phyloP scores from a whole-genome alignment of 108 stramenopile species.

The Bacterosira constricta region DNA sequence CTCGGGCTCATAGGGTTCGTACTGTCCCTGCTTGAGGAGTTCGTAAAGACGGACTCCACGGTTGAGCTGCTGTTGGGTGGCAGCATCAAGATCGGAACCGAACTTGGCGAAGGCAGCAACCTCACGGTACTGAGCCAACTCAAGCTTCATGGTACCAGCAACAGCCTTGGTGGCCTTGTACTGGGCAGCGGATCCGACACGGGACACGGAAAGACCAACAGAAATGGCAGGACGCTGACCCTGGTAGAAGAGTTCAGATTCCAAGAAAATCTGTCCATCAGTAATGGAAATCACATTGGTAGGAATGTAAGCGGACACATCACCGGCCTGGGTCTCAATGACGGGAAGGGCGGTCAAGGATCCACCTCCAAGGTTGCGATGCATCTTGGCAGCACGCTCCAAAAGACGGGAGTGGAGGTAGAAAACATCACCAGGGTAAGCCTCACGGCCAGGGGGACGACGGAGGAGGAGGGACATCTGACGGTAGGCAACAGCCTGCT shows the following conservation, averaged over 20 bases:
- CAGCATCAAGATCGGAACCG: slow-evolving; percentile 99
- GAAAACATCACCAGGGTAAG: slow-evolving; percentile 99
- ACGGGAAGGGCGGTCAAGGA: slow-evolving; percentile 99
- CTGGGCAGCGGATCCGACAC: slow-evolving; percentile 99
- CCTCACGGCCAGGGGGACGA: slow-evolving; percentile 99
- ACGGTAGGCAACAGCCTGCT: slow-evolving; percentile 99
- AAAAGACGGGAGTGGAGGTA: slow-evolving; percentile 99
- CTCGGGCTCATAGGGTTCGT: slow-evolving; percentile 97
- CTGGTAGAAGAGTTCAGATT: slow-evolving; percentile 99
- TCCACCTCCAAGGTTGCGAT: slow-evolving; percentile 94
- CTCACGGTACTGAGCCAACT: slow-evolving; percentile 99
- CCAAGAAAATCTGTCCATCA: slow-evolving; percentile 99
- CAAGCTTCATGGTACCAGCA: slow-evolving; percentile 99
- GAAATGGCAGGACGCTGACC: slow-evolving; percentile 99
- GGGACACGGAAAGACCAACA: slow-evolving; percentile 98
- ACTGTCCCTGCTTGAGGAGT: slow-evolving; percentile 99
- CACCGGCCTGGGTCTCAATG: slow-evolving; percentile 99
- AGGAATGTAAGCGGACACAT: slow-evolving; percentile 99
- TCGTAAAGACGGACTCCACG: slow-evolving; percentile 99
- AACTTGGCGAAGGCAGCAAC: slow-evolving; percentile 99
- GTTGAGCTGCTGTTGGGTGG: slow-evolving; percentile 99
- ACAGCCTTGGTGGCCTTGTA: slow-evolving; percentile 99
- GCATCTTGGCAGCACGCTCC: slow-evolving; percentile 99
- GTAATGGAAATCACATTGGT: slow-evolving; percentile 99
- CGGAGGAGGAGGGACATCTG: slow-evolving; percentile 99